A percentile compares a stretch with the other conserved stretches of the same genome.
These are phyloP conservation scores for Pleurotus salmoneostramineus DNA, from an alignment of 768 basidiomycete species.

Conservation along the genomic window DNA sequence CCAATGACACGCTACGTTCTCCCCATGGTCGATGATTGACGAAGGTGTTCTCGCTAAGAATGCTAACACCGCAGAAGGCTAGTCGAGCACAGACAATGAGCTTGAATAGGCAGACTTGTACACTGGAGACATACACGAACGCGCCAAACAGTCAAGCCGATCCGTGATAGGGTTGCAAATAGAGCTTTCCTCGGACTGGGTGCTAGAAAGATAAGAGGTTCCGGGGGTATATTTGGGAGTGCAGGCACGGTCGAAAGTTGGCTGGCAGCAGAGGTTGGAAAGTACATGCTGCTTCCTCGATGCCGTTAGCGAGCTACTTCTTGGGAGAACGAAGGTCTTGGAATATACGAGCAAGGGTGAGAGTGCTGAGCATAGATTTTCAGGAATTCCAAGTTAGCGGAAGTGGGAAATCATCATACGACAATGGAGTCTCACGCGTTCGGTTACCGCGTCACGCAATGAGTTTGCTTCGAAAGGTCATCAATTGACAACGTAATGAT, in stretches of 20 bases:
- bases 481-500: background rate
- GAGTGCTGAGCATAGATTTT: no score
- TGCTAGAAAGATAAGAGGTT: constrained; percentile 52
- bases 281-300: constrained; percentile 56
- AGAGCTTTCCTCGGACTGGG: constrained; percentile 74
- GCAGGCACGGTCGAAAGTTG: constrained; percentile 68
- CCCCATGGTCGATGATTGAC: constrained; percentile 82
- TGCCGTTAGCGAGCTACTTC: no score
- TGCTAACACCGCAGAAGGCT: constrained; percentile 74
- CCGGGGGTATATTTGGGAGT: constrained; percentile 58
- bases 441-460: no score
- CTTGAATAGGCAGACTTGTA: background rate
- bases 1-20: constrained; percentile 74
- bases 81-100: constrained; percentile 10
- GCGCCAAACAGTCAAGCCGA: constrained; percentile 75
- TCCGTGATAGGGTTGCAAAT: constrained; percentile 72
- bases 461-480: no score
- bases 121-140: constrained; percentile 57
- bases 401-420: no score
- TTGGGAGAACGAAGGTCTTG: no score
- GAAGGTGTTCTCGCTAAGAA: constrained; percentile 71
- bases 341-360: no score
- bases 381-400: no score
- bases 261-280: constrained; percentile 76
- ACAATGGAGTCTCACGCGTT: no score